Evolutionary conservation across 2,329 filamentous ascomycete genomes (phyloP), one percentile per base, ranked within the genome.

Genomic region (Onygenales sp.): DNA sequence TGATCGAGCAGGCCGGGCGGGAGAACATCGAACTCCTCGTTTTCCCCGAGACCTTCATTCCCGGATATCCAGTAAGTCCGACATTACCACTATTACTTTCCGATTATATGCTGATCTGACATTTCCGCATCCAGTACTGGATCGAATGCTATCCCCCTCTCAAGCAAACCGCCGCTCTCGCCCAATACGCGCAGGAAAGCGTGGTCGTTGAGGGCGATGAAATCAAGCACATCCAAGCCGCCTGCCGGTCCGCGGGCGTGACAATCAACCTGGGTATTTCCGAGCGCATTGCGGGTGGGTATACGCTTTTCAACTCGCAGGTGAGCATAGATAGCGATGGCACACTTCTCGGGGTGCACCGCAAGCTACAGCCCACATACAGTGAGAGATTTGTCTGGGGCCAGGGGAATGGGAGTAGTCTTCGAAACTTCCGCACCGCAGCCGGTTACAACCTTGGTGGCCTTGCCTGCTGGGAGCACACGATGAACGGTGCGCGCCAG

Each of bases 391-490:
- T 60, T 17, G 61, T 68, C 47, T 70, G 67, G 67, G 65, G 64
- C 8, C 66, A 69, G 49, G 65, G 67, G 27, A 63, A 63, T 32
- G 67, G 67, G 6, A 63, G 59, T 36, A 65, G 63, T 21, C 53
- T 70, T 33, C 59, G 62, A 40, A 67, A 61, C 33, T 68, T 61
- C 60, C 58, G 61, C 4, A 52, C 66, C 6, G 61, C 59, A 4
- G 52, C 66, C 6, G 65, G 63, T 5, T 70, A 64, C 42, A 69
- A 68, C 46, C 55, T 70, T 0, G 66, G 66, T 14, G 67, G 65
- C 6, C 58, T 70, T 7, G 64, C 63, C 6, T 70, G 67, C 59
- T 69, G 66, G 67, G 67, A 70, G 54, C 63, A 69, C 46, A 70
- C 67, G 2, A 67, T 69, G 66, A 69, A 69, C 27, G 66, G 65